Percentiles rank a stretch among this genome's conserved stretches.
Conservation (phyloP, 176 grass and related monocot species). For the Rhynchospora breviuscula region DNA sequence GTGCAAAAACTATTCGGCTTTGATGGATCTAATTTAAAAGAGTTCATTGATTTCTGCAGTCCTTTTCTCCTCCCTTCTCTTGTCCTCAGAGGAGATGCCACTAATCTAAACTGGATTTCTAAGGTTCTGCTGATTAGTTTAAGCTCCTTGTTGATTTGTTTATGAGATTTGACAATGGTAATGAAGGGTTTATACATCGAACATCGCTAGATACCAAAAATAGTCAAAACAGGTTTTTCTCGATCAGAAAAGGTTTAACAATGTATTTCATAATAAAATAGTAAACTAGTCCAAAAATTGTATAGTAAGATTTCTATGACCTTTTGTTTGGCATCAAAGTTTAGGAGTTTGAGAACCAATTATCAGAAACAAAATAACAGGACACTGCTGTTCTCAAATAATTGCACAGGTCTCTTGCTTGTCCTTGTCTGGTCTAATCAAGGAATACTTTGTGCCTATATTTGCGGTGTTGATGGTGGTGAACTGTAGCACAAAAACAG, state of each 20-base stretch:
- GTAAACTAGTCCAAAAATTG: constrained; percentile 17
- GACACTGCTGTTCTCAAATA: constrained; percentile 21
- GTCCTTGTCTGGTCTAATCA: constrained; percentile 64
- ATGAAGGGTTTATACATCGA: neutral
- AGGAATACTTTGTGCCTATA: constrained; percentile 76
- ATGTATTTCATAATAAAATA: neutral
- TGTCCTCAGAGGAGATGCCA: constrained; percentile 52
- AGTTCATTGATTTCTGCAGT: constrained; percentile 67
- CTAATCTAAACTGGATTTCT: constrained; percentile 76
- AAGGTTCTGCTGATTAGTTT: constrained; percentile 44
- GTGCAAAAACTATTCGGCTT: constrained; percentile 70
- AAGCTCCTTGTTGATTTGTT: neutral
- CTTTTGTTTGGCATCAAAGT: constrained; percentile 11
- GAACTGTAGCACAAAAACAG: constrained; percentile 49
- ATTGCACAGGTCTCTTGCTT: constrained; percentile 52
- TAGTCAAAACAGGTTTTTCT: constrained; percentile 1
- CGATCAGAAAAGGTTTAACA: constrained; percentile 21
- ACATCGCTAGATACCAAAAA: neutral
- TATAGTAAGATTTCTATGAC: neutral
- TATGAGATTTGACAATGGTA: neutral
- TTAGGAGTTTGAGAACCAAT: neutral
- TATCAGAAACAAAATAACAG: neutral
- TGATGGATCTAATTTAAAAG: constrained; percentile 40
- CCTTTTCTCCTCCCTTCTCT: constrained; percentile 65
- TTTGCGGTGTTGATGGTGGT: constrained; percentile 72